Evolutionary conservation across 2,329 filamentous ascomycete species (phyloP).

Genomic region (Lasiodiplodia sp.): DNA sequence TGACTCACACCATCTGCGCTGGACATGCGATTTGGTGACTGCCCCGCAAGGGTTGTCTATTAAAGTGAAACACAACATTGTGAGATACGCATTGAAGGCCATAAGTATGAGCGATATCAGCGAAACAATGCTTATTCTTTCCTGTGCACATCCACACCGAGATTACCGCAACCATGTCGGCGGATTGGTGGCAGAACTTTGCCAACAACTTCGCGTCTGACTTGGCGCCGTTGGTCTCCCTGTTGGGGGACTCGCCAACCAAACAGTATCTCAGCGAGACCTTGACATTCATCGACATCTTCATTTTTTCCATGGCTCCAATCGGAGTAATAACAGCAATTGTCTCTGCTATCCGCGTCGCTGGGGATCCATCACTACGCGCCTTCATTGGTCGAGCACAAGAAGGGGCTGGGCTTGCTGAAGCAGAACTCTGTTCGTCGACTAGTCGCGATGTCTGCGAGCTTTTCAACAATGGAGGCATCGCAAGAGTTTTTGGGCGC

Average conservation of each 20-base stretch:
- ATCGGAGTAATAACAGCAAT: constrained; percentile 50
- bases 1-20: no score
- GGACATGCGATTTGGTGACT: no score
- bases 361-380: constrained; percentile 39
- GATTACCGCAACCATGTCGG: neutral
- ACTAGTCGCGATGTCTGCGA: constrained; percentile 51
- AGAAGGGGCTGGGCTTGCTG: constrained; percentile 42
- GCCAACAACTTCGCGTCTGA: constrained; percentile 28
- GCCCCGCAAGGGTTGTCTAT: no score
- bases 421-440: constrained; percentile 50
- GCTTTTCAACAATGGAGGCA: constrained; percentile 44
- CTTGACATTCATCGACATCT: constrained; percentile 35
- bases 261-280: constrained; percentile 40
- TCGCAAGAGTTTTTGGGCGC: constrained; percentile 44
- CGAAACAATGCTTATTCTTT: no score
- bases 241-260: constrained; percentile 39
- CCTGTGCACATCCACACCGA: no score
- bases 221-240: constrained; percentile 29
- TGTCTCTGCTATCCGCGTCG: constrained; percentile 37
- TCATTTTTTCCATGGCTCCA: constrained; percentile 45
- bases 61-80: no score
- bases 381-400: constrained; percentile 50
- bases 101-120: no score
- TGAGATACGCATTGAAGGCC: no score
- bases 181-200: constrained; percentile 30